Percentiles rank a stretch among this genome's conserved stretches.
phyloP scores from a whole-genome alignment of 2,329 filamentous ascomycete species.

The Phaeoacremonium minimum region DNA sequence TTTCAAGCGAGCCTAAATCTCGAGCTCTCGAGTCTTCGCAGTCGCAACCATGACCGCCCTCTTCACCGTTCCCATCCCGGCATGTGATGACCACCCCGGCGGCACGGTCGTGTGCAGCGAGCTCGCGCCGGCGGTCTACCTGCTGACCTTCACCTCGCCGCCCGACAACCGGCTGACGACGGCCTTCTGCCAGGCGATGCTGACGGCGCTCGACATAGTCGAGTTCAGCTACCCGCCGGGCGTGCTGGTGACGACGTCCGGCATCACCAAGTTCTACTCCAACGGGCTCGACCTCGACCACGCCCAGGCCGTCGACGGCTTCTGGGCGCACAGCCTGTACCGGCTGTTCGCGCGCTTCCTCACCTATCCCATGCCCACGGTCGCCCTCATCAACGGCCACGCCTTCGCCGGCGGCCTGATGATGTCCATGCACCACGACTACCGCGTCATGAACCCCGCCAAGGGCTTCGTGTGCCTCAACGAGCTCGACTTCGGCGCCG shows the following conservation, averaged over 20 bases:
- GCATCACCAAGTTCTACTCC: slow-evolving; percentile 74
- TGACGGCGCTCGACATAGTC: slow-evolving; percentile 70
- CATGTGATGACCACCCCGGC: slow-evolving; percentile 37
- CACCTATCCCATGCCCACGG: slow-evolving; percentile 76
- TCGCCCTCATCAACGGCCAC: slow-evolving; percentile 77
- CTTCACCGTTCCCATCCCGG: slow-evolving; percentile 56
- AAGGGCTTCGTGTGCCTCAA: slow-evolving; percentile 77
- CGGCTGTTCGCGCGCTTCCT: slow-evolving; percentile 61
- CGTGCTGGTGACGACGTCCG: slow-evolving; percentile 72
- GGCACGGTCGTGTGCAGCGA: slow-evolving; percentile 61
- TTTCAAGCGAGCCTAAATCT: too few relatives aligned
- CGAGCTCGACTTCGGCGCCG: slow-evolving; percentile 74
- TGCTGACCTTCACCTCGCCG: slow-evolving; percentile 66
- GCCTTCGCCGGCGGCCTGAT: slow-evolving; percentile 80
- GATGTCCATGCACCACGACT: slow-evolving; percentile 78
- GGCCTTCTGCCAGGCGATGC: slow-evolving; percentile 61
- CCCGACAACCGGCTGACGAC: slow-evolving; percentile 74
- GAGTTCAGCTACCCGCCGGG: slow-evolving; percentile 63
- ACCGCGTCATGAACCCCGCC: slow-evolving; percentile 68
- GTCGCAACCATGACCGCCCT: slow-evolving; percentile 26
- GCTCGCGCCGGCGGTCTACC: slow-evolving; percentile 59
- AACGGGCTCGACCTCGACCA: slow-evolving; percentile 77
- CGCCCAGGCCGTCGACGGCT: slow-evolving; percentile 52
- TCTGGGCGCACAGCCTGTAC: slow-evolving; percentile 59
- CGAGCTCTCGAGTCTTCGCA: not conserved